Conservation (phyloP, 2,329 filamentous ascomycete species). For the Ceratocystis smalleyi region DNA sequence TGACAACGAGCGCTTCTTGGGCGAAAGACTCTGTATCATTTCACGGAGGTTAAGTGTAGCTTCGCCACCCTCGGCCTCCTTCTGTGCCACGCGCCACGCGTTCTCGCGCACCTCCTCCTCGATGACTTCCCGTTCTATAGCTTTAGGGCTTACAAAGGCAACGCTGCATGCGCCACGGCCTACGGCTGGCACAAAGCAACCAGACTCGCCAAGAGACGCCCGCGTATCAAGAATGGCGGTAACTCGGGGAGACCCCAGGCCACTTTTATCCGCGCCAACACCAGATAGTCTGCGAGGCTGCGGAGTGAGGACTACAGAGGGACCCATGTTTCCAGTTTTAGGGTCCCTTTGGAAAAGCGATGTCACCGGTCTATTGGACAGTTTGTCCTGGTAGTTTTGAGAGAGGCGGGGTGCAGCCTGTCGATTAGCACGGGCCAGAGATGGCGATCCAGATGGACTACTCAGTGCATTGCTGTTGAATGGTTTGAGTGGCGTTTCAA, state of each 20-base stretch:
- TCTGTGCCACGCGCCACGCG: conserved; percentile 38
- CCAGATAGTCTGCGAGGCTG: conserved; percentile 42
- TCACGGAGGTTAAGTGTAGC: conserved; percentile 53
- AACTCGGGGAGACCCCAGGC: conserved; percentile 61
- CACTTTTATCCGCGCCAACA: conserved; percentile 51
- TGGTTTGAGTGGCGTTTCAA: conserved; percentile 12
- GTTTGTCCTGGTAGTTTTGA: background rate
- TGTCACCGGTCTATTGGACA: background rate
- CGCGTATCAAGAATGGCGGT: conserved; percentile 56
- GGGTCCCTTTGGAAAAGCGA: conserved; percentile 38
- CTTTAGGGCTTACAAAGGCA: conserved; percentile 49
- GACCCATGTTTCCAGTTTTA: conserved; percentile 41
- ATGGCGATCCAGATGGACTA: conserved; percentile 15
- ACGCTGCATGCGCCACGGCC: conserved; percentile 29
- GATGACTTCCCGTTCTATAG: conserved; percentile 41
- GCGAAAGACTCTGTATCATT: conserved; percentile 63
- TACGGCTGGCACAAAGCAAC: background rate
- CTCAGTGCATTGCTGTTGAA: conserved; percentile 6
- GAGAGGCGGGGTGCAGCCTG: conserved; percentile 5
- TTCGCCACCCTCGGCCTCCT: conserved; percentile 38
- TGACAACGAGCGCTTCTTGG: conserved; percentile 51
- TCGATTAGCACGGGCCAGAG: conserved; percentile 13
- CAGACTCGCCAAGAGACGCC: conserved; percentile 50
- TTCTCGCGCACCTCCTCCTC: conserved; percentile 48
- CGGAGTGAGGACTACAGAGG: conserved; percentile 48